phyloP scores from a whole-genome alignment of 306 rosid genomes.

The Ziziphus jujuba region DNA sequence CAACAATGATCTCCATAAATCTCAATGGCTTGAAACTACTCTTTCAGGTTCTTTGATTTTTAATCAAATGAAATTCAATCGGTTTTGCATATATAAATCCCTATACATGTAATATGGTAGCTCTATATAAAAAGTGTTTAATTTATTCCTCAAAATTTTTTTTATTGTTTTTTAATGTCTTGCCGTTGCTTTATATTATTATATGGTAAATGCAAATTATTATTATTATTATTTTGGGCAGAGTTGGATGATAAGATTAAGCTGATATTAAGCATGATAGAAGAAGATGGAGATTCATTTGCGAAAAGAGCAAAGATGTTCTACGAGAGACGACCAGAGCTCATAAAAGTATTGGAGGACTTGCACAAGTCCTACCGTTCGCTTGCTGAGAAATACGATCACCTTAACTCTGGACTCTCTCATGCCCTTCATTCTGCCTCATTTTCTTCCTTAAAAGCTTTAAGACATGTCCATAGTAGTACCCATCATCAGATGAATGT shows the following conservation, averaged over 20 bases:
- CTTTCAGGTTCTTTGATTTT: conserved; percentile 31
- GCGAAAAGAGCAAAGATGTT: conserved; percentile 37
- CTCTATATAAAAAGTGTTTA: too few relatives aligned
- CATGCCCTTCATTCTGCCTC: background rate
- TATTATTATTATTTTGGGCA: conserved; percentile 12
- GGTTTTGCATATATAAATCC: background rate
- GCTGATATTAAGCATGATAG: conserved; percentile 31
- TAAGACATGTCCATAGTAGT: background rate
- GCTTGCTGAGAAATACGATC: conserved; percentile 27
- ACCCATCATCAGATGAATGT: background rate
- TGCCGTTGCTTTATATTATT: background rate
- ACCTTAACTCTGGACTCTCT: conserved; percentile 12
- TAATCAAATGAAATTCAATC: background rate
- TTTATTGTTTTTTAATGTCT: background rate
- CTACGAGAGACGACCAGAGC: conserved; percentile 31
- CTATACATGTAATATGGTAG: too few relatives aligned
- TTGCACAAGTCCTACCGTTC: conserved; percentile 32
- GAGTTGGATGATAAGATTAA: conserved; percentile 42
- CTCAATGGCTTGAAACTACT: conserved; percentile 41
- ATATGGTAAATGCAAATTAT: background rate
- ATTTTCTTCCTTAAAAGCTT: background rate
- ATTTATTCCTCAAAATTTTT: too few relatives aligned
- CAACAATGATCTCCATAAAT: conserved; percentile 26
- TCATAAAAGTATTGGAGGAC: conserved; percentile 28
- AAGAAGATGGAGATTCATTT: conserved; percentile 41